phyloP scores from a whole-genome alignment of 176 grass and related monocot genomes.

The Metroxylon sagu region DNA sequence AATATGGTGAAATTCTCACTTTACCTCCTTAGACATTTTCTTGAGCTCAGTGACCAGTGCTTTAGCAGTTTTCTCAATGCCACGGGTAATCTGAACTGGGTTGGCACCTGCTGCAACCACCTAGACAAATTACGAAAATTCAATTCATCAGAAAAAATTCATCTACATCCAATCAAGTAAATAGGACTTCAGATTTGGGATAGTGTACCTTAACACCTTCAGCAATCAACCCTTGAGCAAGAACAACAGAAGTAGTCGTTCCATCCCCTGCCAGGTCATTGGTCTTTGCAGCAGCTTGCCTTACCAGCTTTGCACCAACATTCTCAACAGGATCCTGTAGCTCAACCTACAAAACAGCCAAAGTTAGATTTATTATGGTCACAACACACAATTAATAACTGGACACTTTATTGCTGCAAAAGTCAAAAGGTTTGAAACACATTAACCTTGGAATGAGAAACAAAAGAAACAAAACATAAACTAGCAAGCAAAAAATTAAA shows the following conservation, averaged over 20 bases:
- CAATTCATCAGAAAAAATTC: neutral
- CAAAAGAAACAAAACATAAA: too few species aligned
- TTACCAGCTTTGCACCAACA: conserved; percentile 93
- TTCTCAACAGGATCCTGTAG: conserved; percentile 93
- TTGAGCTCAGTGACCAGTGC: conserved; percentile 65
- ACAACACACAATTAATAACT: neutral
- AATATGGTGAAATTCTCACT: neutral
- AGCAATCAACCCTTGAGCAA: conserved; percentile 92
- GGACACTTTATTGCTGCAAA: neutral
- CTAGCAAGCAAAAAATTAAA: too few species aligned
- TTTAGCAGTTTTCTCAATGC: conserved; percentile 92
- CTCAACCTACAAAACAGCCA: conserved; percentile 40
- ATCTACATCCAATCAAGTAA: neutral
- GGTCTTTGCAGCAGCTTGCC: conserved; percentile 94
- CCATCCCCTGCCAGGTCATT: conserved; percentile 93
- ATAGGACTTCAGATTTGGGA: neutral
- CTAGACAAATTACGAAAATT: conserved; percentile 30
- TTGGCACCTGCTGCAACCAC: conserved; percentile 93
- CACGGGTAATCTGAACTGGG: conserved; percentile 90
- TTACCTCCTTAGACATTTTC: conserved; percentile 85
- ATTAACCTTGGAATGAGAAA: too few species aligned
- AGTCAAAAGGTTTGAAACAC: neutral
- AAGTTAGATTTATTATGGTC: neutral
- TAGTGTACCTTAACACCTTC: conserved; percentile 78
- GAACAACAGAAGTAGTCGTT: conserved; percentile 94